Evolutionary conservation across 139 green algal species (phyloP).

Genomic region (Dunaliella sp.): DNA sequence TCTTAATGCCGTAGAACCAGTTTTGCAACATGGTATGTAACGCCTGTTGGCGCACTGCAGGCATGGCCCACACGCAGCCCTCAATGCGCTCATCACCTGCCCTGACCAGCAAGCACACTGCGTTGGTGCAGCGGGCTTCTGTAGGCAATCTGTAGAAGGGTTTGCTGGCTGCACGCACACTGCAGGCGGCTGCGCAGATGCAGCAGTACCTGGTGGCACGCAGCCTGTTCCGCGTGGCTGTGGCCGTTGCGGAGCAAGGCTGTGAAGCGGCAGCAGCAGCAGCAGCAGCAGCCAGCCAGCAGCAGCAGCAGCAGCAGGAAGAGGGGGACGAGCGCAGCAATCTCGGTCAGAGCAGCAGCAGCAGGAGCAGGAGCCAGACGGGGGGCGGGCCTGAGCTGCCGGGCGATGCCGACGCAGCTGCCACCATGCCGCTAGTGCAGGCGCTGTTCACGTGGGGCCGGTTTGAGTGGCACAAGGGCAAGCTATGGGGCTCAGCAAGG

Average conservation of each 20-base stretch:
- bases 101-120: too few relatives aligned
- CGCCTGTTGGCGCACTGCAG: too few relatives aligned
- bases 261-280: slow-evolving; percentile 4
- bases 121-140: too few relatives aligned
- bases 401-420: background rate
- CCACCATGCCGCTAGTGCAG: background rate
- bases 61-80: too few relatives aligned
- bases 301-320: background rate
- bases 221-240: slow-evolving; percentile 52
- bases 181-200: background rate
- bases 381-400: background rate
- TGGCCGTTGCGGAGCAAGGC: background rate
- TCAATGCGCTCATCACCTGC: too few relatives aligned
- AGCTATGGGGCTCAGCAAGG: slow-evolving; percentile 38
- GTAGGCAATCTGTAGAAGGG: too few relatives aligned
- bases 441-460: slow-evolving; percentile 5
- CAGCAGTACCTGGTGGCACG: slow-evolving; percentile 28
- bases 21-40: too few relatives aligned
- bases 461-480: slow-evolving; percentile 45
- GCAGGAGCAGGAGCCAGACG: background rate
- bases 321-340: slow-evolving; percentile 18
- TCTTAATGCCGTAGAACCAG: too few relatives aligned
- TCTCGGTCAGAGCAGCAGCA: background rate
- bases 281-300: slow-evolving; percentile 15
- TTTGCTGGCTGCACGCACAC: too few relatives aligned